Base-by-base conservation (phyloP, 2,329 filamentous ascomycete species). In the Fusarium sterilihyphosum region DNA sequence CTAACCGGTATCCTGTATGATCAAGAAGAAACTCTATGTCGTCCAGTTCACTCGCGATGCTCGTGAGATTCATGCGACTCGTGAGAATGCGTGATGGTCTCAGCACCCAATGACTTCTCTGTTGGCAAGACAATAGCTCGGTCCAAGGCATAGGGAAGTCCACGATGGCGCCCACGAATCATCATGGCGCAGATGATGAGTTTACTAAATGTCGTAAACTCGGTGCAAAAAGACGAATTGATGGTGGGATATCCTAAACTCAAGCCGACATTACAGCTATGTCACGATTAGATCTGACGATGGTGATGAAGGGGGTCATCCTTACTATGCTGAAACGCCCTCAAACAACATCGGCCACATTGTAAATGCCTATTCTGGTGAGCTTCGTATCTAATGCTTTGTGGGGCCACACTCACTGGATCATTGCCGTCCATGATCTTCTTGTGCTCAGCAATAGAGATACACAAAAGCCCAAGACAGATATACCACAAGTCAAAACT, bases 401-500 rank as follows among this genome's bases (percentile, higher is more conserved):
- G 2, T 14, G 11, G 5, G 13, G 13, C 7, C 14, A 20, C 18
- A 70, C 78, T 53, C 43, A 81, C 80, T 8, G 77, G 73, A 29
- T 81, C 78, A 6, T 64, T 53, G 6, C 46, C 47, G 17, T 80
- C 71, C 76, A 78, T 78, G 17, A 81, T 74, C 22, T 68, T 74
- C n/a, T 63, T 41, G 2, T 78, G 77, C 56, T 81, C 80, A 4
- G 78, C 74, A 14, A 83, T 79, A 20, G 80, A 81, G 13, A 84
- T 81, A 24, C 78, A 79, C 31, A 84, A 83, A 11, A 82, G 77
- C 3, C 83, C 83, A 10, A 84, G 63, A 17, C 83, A 83, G 11
- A 84, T 83, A 46, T 83, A 85, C 83, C 83, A 85, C 33, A 85
- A 63, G 66, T 85, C 83, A 59, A 84, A 84, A 63, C 79, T 81